A percentile compares a stretch with the other conserved stretches of the same genome.
These are phyloP conservation scores for Leishmania arabica DNA, from an alignment of 208 protist genomes.

Conservation along the genomic window DNA sequence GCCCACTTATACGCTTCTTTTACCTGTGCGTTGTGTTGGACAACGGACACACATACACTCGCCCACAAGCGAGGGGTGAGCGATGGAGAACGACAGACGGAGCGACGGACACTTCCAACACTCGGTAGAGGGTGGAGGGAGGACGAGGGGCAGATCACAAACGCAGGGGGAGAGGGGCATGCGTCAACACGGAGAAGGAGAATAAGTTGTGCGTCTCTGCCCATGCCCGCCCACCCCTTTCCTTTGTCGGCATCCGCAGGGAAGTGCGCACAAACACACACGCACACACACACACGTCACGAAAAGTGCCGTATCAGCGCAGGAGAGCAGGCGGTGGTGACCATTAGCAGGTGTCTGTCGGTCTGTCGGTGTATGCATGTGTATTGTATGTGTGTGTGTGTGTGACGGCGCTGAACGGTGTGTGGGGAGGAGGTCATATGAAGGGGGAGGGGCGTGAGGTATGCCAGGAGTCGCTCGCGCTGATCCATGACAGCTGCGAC, in stretches of 20 bases:
- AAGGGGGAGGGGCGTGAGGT: not conserved
- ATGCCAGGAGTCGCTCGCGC: not conserved
- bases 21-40: not conserved
- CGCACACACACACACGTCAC: not conserved
- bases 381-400: not conserved
- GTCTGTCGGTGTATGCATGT: not conserved
- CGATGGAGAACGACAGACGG: not conserved
- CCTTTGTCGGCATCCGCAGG: not conserved
- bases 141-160: not conserved
- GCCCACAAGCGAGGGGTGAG: not conserved
- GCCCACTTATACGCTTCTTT: constrained; percentile 1
- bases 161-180: not conserved
- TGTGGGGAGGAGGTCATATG: too few relatives aligned
- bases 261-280: too few relatives aligned
- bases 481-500: not conserved
- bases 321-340: not conserved
- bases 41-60: not conserved
- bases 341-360: not conserved
- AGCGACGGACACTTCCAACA: not conserved
- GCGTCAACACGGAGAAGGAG: not conserved
- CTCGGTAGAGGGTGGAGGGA: not conserved
- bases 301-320: not conserved
- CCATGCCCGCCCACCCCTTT: not conserved
- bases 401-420: not conserved
- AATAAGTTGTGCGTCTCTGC: not conserved